Evolutionary conservation across 495 filamentous ascomycete genomes (phyloP).

Genomic region (Aspergillus saccharolyticus): DNA sequence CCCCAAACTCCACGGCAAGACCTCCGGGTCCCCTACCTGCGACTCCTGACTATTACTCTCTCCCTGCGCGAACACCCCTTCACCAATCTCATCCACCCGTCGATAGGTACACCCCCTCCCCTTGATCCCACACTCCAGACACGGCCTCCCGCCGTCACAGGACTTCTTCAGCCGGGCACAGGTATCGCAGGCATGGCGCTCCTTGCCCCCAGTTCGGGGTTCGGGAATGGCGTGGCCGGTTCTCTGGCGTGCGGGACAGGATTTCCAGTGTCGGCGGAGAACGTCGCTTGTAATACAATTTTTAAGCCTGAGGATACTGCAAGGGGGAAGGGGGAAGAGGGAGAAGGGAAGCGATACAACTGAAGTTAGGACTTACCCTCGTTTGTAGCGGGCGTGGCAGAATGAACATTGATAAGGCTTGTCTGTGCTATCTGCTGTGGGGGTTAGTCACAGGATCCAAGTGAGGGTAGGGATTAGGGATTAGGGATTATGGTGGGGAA

Average conservation of each 20-base stretch:
- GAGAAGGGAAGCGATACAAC: too few species aligned
- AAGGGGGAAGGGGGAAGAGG: too few species aligned
- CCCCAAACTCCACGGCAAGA: slow-evolving; percentile 22
- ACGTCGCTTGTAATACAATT: slow-evolving; percentile 21
- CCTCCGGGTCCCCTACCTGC: background rate
- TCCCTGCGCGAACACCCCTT: background rate
- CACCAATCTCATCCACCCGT: slow-evolving; percentile 13
- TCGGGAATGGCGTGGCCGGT: slow-evolving; percentile 24
- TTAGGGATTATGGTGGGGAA: too few species aligned
- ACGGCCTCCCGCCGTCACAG: slow-evolving; percentile 27
- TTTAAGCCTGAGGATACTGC: background rate
- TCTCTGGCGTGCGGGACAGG: slow-evolving; percentile 25
- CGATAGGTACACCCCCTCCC: slow-evolving; percentile 28
- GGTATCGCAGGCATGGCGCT: slow-evolving; percentile 34
- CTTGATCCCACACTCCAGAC: slow-evolving; percentile 26
- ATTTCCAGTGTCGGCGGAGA: slow-evolving; percentile 34
- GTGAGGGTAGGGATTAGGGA: too few species aligned
- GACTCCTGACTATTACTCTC: background rate
- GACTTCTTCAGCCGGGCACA: slow-evolving; percentile 33
- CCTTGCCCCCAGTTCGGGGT: slow-evolving; percentile 26
- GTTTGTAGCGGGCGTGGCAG: slow-evolving; percentile 28
- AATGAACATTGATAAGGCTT: slow-evolving; percentile 25
- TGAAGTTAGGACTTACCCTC: slow-evolving; percentile 23
- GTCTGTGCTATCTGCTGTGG: slow-evolving; percentile 20
- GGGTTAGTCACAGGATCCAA: too few species aligned